Base-by-base conservation (phyloP, 1,139 yeast genomes). In the Debaryomyces udenii region DNA sequence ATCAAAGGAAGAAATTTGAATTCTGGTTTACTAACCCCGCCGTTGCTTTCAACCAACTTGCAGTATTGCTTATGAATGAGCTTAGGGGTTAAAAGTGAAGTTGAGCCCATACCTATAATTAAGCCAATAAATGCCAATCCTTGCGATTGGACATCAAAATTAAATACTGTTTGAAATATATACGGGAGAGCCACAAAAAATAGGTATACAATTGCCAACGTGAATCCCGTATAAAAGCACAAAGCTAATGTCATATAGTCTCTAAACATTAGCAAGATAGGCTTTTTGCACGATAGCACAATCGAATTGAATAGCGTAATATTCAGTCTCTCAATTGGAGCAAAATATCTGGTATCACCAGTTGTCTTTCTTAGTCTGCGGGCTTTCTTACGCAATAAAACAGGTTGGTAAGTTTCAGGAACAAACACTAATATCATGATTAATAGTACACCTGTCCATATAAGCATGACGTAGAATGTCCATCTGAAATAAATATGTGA, bases 181-280 rank as follows among this genome's bases (percentile, higher is more conserved):
- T 75, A 74, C 1, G 88, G 88, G 51, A 80, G 76, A 3, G 86
- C 77, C 33, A 81, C 80, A 50, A 83, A 82, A 55, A 80, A 82
- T 51, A 82, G 57, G 54, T 82, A 83, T 16, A 83, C 76, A 26
- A 81, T 74, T 0, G 84, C 83, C 38, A 83, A 63, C 1, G 78
- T 66, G 39, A 82, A 64, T 0, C 86, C 87, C 0, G 87, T 74
- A 52, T 82, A 83, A 45, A 80, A 66, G 49, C 88, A 81, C 15
- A 84, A 62, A 2, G 78, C 68, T 13, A 70, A 59, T 52, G 84
- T 76, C 84, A 84, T 83, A 40, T 82, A 81, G 50, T 84, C 90
- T 24, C 57, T 59, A n/a, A 70, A 44, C 16, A 84, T 51, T 30
- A 84, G 61, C 22, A 73, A 63, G 20, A 83, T 52, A 1, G 91